phyloP scores from a whole-genome alignment of 306 rosid genomes.

The Hylodesmum podocarpum region DNA sequence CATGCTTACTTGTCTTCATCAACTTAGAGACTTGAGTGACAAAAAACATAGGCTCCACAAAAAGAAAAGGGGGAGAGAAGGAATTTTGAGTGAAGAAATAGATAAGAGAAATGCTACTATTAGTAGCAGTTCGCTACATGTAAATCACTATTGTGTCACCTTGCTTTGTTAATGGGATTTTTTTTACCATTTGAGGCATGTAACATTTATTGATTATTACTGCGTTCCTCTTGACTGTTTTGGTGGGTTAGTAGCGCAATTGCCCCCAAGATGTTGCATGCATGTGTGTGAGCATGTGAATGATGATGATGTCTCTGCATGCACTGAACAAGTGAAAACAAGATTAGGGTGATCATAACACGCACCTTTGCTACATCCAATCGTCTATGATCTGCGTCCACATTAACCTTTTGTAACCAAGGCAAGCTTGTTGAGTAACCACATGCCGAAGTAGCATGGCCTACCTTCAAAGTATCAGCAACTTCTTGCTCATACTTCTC shows the following conservation, averaged over 20 bases:
- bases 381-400: slow-evolving; percentile 53
- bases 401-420: slow-evolving; percentile 54
- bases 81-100: neutral
- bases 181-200: slow-evolving; percentile 12
- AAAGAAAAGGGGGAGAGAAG: neutral
- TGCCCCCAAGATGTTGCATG: slow-evolving; percentile 29
- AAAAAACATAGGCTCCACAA: slow-evolving; percentile 1
- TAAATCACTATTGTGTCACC: slow-evolving; percentile 10
- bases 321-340: slow-evolving; percentile 35
- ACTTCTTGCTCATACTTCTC: slow-evolving; percentile 82
- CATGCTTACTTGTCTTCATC: neutral
- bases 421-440: slow-evolving; percentile 54
- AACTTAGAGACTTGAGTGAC: slow-evolving; percentile 7
- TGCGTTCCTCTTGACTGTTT: slow-evolving; percentile 25
- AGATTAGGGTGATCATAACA: slow-evolving; percentile 38
- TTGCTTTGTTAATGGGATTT: neutral
- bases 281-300: slow-evolving; percentile 34
- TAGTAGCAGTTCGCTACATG: neutral
- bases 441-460: slow-evolving; percentile 35
- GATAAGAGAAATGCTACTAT: neutral
- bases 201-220: slow-evolving; percentile 2
- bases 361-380: slow-evolving; percentile 69
- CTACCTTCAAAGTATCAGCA: slow-evolving; percentile 59
- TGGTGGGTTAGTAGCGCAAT: slow-evolving; percentile 35
- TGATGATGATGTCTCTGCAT: slow-evolving; percentile 11